A percentile compares a stretch with the other conserved stretches of the same genome.
phyloP scores from a whole-genome alignment of 768 basidiomycete species.

The Macrolepiota fuliginosa region DNA sequence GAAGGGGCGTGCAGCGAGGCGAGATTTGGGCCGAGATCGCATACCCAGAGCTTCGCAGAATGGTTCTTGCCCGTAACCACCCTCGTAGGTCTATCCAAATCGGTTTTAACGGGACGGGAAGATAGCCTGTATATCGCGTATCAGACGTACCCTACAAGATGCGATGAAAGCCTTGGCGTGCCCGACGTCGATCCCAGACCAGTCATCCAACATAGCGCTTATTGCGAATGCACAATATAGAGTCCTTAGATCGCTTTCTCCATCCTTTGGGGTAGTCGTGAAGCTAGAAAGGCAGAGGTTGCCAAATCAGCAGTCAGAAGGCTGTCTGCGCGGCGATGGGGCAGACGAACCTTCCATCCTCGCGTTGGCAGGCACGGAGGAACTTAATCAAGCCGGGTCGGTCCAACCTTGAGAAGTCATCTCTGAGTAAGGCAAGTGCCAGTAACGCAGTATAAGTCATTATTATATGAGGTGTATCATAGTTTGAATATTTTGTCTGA shows the following conservation, averaged over 20 bases:
- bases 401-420: constrained; percentile 74
- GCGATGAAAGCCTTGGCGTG: constrained; percentile 62
- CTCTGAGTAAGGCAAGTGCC: constrained; percentile 81
- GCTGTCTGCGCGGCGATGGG: neutral
- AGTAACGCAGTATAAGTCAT: constrained; percentile 93
- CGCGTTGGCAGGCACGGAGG: constrained; percentile 67
- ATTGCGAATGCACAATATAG: constrained; percentile 88
- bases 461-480: constrained; percentile 79
- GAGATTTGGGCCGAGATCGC: constrained; percentile 13
- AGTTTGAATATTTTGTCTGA: constrained; percentile 37
- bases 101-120: constrained; percentile 8
- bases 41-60: constrained; percentile 83
- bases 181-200: constrained; percentile 67
- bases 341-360: constrained; percentile 74
- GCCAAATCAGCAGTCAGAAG: constrained; percentile 7
- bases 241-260: constrained; percentile 80
- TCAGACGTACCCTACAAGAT: constrained; percentile 62
- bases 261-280: constrained; percentile 61
- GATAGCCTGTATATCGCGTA: constrained; percentile 1
- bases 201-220: constrained; percentile 74
- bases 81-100: constrained; percentile 78
- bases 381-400: constrained; percentile 64
- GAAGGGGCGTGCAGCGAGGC: neutral
- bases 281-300: constrained; percentile 50
- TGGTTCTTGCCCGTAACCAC: constrained; percentile 85